Percentiles rank a stretch among this genome's conserved stretches.
Conservation (phyloP, 495 filamentous ascomycete species). For the Lophiotrema nucula region DNA sequence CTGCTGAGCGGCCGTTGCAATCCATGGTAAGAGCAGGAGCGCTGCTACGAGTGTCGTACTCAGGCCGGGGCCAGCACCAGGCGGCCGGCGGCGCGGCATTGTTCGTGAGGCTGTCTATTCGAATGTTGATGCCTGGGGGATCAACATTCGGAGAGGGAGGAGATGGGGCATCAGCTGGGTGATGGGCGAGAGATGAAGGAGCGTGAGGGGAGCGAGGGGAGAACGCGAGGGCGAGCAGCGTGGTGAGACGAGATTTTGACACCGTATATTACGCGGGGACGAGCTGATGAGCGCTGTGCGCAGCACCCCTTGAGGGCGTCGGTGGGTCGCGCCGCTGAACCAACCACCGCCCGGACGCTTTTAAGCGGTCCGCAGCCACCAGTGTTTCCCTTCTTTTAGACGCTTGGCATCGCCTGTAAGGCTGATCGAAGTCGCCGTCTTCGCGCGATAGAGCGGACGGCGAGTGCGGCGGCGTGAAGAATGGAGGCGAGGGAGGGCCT, state of each 20-base stretch:
- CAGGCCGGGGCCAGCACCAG: slow-evolving; percentile 41
- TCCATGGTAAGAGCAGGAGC: slow-evolving; percentile 34
- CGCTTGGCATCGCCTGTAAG: not conserved
- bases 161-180: slow-evolving; percentile 29
- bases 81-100: slow-evolving; percentile 41
- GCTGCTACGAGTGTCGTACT: slow-evolving; percentile 37
- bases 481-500: too few relatives aligned
- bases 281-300: slow-evolving; percentile 29
- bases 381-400: not conserved
- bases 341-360: not conserved
- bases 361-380: too few relatives aligned
- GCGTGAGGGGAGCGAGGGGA: not conserved
- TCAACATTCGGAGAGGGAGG: slow-evolving; percentile 20
- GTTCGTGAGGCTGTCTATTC: slow-evolving; percentile 17
- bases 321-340: not conserved
- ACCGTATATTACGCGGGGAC: slow-evolving; percentile 22
- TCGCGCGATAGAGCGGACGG: too few relatives aligned
- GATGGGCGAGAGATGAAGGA: slow-evolving; percentile 10
- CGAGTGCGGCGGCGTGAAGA: not conserved
- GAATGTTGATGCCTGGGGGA: slow-evolving; percentile 12
- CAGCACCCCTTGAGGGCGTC: not conserved
- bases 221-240: slow-evolving; percentile 2
- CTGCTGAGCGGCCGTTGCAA: slow-evolving; percentile 41
- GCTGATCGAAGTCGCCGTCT: too few relatives aligned
- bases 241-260: slow-evolving; percentile 26